Conservation (phyloP, 495 filamentous ascomycete genomes). For the Hypoxylon fragiforme region DNA sequence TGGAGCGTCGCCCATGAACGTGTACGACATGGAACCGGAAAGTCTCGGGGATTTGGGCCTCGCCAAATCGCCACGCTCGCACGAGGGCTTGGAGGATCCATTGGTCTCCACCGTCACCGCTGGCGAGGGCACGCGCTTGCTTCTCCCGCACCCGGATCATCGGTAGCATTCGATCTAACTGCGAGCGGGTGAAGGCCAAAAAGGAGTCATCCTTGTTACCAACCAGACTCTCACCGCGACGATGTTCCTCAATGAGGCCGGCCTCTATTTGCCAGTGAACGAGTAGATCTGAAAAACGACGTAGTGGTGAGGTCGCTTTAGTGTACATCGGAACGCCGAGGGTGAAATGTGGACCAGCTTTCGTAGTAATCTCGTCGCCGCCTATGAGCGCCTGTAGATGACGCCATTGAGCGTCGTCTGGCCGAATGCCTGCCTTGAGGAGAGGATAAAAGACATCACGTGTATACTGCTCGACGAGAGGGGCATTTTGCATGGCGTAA, state of each 20-base stretch:
- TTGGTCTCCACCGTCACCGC: constrained; percentile 38
- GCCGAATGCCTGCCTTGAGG: constrained; percentile 55
- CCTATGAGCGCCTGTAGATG: constrained; percentile 64
- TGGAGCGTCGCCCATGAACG: constrained; percentile 7
- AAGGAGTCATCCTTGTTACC: constrained; percentile 40
- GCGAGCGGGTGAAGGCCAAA: constrained; percentile 64
- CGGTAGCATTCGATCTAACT: constrained; percentile 59
- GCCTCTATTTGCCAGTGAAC: constrained; percentile 91
- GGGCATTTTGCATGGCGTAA: constrained; percentile 55
- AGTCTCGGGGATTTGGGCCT: constrained; percentile 62
- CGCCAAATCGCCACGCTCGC: constrained; percentile 74
- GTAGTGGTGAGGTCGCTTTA: constrained; percentile 83
- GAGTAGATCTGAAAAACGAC: constrained; percentile 81
- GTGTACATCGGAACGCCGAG: constrained; percentile 72
- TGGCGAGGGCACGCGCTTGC: constrained; percentile 37
- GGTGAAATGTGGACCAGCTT: constrained; percentile 56
- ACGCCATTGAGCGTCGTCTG: constrained; percentile 63
- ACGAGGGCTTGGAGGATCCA: constrained; percentile 74
- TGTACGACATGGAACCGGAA: constrained; percentile 57
- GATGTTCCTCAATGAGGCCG: constrained; percentile 69
- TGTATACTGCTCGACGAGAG: constrained; percentile 50
- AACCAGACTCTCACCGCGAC: constrained; percentile 55
- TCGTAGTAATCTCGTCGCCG: constrained; percentile 50
- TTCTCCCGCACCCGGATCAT: constrained; percentile 55
- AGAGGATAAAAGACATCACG: constrained; percentile 52